Percentiles rank a stretch among this genome's conserved stretches.
phyloP scores from a whole-genome alignment of 2,329 filamentous ascomycete species.

The Talaromyces piceae region DNA sequence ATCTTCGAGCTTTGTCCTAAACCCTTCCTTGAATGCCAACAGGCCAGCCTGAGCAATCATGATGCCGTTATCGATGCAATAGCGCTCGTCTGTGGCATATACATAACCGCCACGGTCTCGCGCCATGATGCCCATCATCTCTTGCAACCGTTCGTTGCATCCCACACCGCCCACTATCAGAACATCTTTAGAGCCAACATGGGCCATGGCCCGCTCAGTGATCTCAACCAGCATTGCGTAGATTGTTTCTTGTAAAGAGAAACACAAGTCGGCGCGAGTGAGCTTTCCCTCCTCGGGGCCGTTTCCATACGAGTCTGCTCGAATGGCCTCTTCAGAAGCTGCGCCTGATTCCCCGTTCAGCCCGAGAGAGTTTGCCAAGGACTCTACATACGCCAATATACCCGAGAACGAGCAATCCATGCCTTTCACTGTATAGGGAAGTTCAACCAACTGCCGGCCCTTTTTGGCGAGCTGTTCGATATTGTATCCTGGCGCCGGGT shows the following conservation, averaged over 20 bases:
- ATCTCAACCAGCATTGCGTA: constrained; percentile 98
- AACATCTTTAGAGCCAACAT: constrained; percentile 84
- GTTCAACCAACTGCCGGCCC: constrained; percentile 64
- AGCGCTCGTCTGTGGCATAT: constrained; percentile 91
- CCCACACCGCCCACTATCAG: constrained; percentile 93
- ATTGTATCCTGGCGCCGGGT: constrained; percentile 94
- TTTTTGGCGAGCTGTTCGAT: constrained; percentile 89
- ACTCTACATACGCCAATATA: constrained; percentile 76
- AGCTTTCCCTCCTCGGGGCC: constrained; percentile 33
- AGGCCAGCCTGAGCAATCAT: constrained; percentile 98
- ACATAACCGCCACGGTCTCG: constrained; percentile 79
- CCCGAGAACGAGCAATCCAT: constrained; percentile 98
- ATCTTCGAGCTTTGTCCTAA: constrained; percentile 66
- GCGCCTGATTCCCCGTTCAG: constrained; percentile 24
- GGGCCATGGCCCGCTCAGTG: constrained; percentile 96
- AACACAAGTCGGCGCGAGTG: constrained; percentile 81
- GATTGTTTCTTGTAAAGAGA: constrained; percentile 89
- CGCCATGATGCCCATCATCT: constrained; percentile 99
- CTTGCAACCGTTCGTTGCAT: constrained; percentile 86
- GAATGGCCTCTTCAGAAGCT: constrained; percentile 45
- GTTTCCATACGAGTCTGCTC: constrained; percentile 27
- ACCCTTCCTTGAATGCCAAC: constrained; percentile 74
- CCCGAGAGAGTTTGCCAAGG: constrained; percentile 55
- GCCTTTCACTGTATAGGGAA: constrained; percentile 94
- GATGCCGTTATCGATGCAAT: constrained; percentile 98